phyloP scores from a whole-genome alignment of 306 rosid species.

The Trifolium dubium region DNA sequence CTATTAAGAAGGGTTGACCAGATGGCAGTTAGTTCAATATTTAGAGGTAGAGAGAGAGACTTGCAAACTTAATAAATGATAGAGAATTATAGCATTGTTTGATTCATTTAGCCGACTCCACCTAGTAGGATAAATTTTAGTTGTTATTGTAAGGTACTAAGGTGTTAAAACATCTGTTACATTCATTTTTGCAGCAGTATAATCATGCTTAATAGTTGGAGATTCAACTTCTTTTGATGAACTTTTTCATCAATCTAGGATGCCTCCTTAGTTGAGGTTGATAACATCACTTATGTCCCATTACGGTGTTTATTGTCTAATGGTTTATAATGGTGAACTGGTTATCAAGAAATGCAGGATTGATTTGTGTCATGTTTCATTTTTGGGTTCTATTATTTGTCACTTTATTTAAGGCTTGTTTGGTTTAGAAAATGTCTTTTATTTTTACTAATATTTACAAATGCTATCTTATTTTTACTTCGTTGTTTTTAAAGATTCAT shows the following conservation, averaged over 20 bases:
- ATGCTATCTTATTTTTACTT: not conserved
- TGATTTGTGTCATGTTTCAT: not conserved
- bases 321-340: slow-evolving; percentile 20
- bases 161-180: slow-evolving; percentile 17
- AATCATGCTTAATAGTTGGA: slow-evolving; percentile 23
- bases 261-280: slow-evolving; percentile 22
- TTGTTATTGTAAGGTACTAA: not conserved
- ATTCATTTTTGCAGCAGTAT: slow-evolving; percentile 24
- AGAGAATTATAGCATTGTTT: not conserved
- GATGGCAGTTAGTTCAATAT: not conserved
- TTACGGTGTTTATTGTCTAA: slow-evolving; percentile 22
- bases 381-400: too few relatives aligned
- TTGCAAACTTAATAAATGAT: slow-evolving; percentile 7
- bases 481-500: not conserved
- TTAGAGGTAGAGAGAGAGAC: not conserved
- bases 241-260: slow-evolving; percentile 29
- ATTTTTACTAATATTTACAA: not conserved
- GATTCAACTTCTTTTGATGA: slow-evolving; percentile 25
- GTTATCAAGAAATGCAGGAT: slow-evolving; percentile 11
- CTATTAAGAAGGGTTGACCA: not conserved
- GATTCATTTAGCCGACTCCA: not conserved
- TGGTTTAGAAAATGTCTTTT: not conserved
- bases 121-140: not conserved
- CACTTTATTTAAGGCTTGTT: slow-evolving; percentile 15
- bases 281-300: slow-evolving; percentile 22